Percentiles rank a stretch among this genome's conserved stretches.
Conservation (phyloP, 1,139 yeast genomes). For the Taphrina pruni region DNA sequence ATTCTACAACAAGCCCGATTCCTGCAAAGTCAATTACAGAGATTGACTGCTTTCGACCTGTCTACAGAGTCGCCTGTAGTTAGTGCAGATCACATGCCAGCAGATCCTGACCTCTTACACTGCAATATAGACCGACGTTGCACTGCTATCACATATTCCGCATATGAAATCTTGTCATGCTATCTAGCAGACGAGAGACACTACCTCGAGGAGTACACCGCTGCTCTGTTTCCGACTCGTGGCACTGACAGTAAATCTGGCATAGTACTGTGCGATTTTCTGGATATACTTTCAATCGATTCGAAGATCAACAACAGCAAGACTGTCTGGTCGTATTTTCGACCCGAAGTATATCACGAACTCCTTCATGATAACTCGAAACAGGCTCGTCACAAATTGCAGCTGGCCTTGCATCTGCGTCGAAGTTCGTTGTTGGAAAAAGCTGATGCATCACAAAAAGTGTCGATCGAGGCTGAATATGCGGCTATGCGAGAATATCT, state of each 20-base stretch:
- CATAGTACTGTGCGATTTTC: conserved; percentile 5
- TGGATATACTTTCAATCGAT: neutral
- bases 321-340: neutral
- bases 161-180: conserved; percentile 2
- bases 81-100: neutral
- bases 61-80: too few species aligned
- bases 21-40: neutral
- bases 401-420: neutral
- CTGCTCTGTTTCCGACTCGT: neutral
- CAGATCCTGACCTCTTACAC: neutral
- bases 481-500: neutral
- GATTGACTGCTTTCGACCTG: neutral
- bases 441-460: neutral
- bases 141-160: neutral
- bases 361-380: neutral
- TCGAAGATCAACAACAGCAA: neutral
- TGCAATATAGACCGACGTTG: neutral
- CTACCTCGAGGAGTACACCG: neutral
- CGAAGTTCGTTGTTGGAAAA: neutral
- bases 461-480: neutral
- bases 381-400: neutral
- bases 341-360: neutral
- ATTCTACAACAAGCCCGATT: conserved; percentile 3
- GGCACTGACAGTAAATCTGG: conserved; percentile 1
- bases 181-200: neutral